Evolutionary conservation across 805 yeast species (phyloP), one percentile per base, ranked within the genome.

Genomic region (Candida maesae): DNA sequence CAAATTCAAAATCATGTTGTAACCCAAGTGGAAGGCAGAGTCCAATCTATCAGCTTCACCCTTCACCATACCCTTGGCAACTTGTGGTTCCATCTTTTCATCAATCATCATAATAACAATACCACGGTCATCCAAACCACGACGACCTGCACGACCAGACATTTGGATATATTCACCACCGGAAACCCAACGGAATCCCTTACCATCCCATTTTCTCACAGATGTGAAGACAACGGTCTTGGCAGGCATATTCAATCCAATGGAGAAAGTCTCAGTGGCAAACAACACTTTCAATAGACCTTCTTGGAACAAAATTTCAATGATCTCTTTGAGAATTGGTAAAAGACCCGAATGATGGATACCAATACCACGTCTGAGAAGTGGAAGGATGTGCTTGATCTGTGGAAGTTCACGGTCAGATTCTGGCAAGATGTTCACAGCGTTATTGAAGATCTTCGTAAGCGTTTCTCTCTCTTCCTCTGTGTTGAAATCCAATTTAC

Each of bases 101-200:
- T 93, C 98, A 62, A 93, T 89, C 99, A 93, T 93, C 93, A 93
- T 86, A 52, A 93, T 93, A 36, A 93, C 99, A 64, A 93, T 89
- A 68, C 99, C 99, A 63, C 99, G 84, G 63, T 93, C 99, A 74
- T 93, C 99, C 54, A 93, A 76, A 59, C 99, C 99, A 75, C 99
- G 86, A 73, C 99, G 90, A 55, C 99, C 99, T 17, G 99, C 99
- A 66, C 99, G 81, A 51, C 99, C 99, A 33, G 96, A 87, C 99
- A 93, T 93, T 68, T 93, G 99, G 59, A 93, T 93, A 66, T 93
- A 93, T 67, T 93, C 99, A 70, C 99, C 99, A 45, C 99, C 99
- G 42, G 96, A 86, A 24, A 93, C 97, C 99, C 99, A 93, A 66
- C 99, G 81, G 73, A 91, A 89, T 15, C 91, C 95, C 48, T 78